These are phyloP conservation scores for Anisodus acutangulus DNA, from an alignment of 257 asterid genomes.

Conservation along the genomic window DNA sequence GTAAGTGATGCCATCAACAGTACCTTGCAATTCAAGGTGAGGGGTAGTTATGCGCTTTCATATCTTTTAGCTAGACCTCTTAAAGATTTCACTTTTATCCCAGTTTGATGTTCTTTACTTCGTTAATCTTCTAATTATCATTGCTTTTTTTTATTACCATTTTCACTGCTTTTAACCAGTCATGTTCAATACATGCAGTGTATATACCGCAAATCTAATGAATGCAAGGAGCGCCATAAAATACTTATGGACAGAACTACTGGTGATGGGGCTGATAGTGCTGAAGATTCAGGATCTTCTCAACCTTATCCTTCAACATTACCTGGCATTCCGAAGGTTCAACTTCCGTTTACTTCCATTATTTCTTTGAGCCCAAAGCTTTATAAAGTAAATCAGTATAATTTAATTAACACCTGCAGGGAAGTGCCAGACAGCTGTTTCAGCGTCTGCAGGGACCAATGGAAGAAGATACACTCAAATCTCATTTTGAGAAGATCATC, in stretches of 20 bases:
- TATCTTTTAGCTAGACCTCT: slow-evolving; percentile 12
- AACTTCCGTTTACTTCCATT: slow-evolving; percentile 27
- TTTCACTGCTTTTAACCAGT: not conserved
- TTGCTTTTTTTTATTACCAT: not conserved
- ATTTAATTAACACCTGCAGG: slow-evolving; percentile 59
- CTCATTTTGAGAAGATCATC: slow-evolving; percentile 91
- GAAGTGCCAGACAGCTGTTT: slow-evolving; percentile 95
- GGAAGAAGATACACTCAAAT: slow-evolving; percentile 93
- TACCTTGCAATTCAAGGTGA: slow-evolving; percentile 90
- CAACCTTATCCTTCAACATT: slow-evolving; percentile 87
- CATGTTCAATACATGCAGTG: slow-evolving; percentile 48
- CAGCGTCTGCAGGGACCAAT: slow-evolving; percentile 94
- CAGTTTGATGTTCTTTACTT: not conserved
- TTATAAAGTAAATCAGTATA: slow-evolving; percentile 30
- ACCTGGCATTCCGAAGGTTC: slow-evolving; percentile 97
- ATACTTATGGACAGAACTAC: slow-evolving; percentile 70
- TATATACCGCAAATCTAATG: slow-evolving; percentile 87
- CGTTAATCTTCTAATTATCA: not conserved
- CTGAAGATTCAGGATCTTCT: slow-evolving; percentile 97
- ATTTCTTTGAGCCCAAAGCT: slow-evolving; percentile 26
- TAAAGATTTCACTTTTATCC: not conserved
- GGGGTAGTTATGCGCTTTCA: slow-evolving; percentile 3
- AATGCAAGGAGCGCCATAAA: slow-evolving; percentile 96
- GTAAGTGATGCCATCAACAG: slow-evolving; percentile 94
- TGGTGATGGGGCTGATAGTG: slow-evolving; percentile 95